Conservation (phyloP, 306 rosid genomes). For the Lathyrus tuberosus region DNA sequence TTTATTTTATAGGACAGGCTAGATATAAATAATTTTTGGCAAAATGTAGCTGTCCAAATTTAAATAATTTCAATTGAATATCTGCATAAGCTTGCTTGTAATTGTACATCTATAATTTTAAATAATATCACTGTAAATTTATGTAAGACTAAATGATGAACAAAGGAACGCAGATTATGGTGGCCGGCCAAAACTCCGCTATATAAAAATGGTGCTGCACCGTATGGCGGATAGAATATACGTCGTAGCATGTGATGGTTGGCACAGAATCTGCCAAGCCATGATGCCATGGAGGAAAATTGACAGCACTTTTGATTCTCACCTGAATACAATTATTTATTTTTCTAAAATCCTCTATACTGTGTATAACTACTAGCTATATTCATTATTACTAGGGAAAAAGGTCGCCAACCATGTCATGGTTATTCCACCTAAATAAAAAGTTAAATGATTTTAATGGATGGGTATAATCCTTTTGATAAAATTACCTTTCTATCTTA, state of each 20-base stretch:
- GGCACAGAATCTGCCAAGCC: not conserved
- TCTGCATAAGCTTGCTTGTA: conserved; percentile 29
- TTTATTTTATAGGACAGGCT: conserved; percentile 16
- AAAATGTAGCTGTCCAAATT: conserved; percentile 11
- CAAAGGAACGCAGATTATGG: not conserved
- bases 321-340: conserved; percentile 6
- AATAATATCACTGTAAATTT: conserved; percentile 10
- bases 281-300: not conserved
- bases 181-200: not conserved
- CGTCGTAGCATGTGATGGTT: not conserved
- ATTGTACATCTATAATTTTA: conserved; percentile 26
- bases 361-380: not conserved
- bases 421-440: conserved; percentile 5
- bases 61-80: conserved; percentile 3
- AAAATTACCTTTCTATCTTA: conserved; percentile 16
- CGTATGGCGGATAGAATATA: not conserved
- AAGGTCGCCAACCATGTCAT: conserved; percentile 15
- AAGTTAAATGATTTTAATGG: conserved; percentile 21
- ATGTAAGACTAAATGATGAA: conserved; percentile 9
- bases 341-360: not conserved
- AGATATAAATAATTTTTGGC: conserved; percentile 21
- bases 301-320: conserved; percentile 7
- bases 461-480: conserved; percentile 17
- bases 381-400: conserved; percentile 12
- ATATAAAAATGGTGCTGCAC: not conserved